Percentiles rank a stretch among this genome's conserved stretches.
Evolutionary conservation across 352 stramenopile genomes (phyloP).

Genomic region (Pythium periplocum): DNA sequence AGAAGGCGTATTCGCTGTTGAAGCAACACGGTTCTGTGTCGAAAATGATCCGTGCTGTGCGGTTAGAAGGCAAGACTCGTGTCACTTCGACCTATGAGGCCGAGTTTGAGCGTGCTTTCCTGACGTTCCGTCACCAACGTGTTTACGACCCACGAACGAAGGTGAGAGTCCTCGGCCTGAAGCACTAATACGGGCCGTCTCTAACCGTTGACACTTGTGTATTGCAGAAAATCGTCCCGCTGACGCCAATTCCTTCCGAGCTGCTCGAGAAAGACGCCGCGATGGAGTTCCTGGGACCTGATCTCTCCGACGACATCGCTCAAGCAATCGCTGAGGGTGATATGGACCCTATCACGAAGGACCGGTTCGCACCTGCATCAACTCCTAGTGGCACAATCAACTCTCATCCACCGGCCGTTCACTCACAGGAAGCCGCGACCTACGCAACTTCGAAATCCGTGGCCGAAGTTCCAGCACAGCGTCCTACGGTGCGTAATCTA

Average conservation of each 20-base stretch:
- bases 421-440: not conserved
- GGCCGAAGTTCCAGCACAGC: not conserved
- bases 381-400: constrained; percentile 2
- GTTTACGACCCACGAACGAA: constrained; percentile 57
- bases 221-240: constrained; percentile 50
- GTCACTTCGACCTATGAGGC: constrained; percentile 53
- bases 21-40: constrained; percentile 63
- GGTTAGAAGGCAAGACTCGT: constrained; percentile 57
- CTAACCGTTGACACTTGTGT: constrained; percentile 1
- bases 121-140: constrained; percentile 70
- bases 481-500: not conserved
- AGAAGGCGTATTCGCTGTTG: constrained; percentile 65
- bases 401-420: no score
- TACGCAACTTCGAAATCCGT: not conserved
- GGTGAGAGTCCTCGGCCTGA: constrained; percentile 17
- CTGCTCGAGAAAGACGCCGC: constrained; percentile 19
- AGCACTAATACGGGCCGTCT: no score
- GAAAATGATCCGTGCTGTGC: constrained; percentile 45
- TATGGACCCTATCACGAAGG: constrained; percentile 68
- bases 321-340: constrained; percentile 56
- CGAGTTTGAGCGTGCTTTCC: constrained; percentile 47
- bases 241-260: constrained; percentile 46
- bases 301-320: constrained; percentile 38
- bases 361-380: constrained; percentile 23
- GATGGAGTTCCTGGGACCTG: constrained; percentile 66